Evolutionary conservation across 345 rosid species (phyloP).

Genomic region (Sonneratia alba): DNA sequence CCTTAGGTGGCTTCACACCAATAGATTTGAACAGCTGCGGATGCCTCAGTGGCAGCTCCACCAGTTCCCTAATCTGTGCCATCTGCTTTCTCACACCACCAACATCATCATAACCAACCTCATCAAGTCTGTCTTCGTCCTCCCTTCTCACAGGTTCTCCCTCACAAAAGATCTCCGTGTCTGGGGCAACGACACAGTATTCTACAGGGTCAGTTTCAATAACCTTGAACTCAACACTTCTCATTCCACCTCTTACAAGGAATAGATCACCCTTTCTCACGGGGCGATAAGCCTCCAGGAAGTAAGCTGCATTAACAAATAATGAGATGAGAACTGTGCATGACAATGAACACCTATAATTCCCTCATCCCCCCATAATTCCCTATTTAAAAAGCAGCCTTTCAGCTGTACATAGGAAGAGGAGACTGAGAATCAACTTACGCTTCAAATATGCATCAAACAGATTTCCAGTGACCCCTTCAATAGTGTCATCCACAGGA

Average conservation of each 20-base stretch:
- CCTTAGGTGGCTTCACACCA: slow-evolving; percentile 98
- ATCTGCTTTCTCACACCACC: slow-evolving; percentile 98
- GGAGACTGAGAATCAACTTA: slow-evolving; percentile 29
- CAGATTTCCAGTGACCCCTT: slow-evolving; percentile 87
- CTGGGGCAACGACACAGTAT: slow-evolving; percentile 94
- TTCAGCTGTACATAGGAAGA: not conserved
- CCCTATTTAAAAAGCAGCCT: not conserved
- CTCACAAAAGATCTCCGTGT: slow-evolving; percentile 94
- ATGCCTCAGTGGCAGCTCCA: slow-evolving; percentile 89
- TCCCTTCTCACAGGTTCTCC: slow-evolving; percentile 94
- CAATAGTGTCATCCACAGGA: slow-evolving; percentile 83
- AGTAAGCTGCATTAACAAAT: slow-evolving; percentile 60
- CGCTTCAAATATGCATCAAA: slow-evolving; percentile 92
- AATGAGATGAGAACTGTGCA: slow-evolving; percentile 11
- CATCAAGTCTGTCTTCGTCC: slow-evolving; percentile 87
- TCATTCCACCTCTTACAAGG: slow-evolving; percentile 96
- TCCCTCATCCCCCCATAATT: not conserved
- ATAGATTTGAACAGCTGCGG: slow-evolving; percentile 93
- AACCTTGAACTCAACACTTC: slow-evolving; percentile 87
- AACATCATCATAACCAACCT: slow-evolving; percentile 94
- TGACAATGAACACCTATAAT: not conserved
- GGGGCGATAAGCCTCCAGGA: slow-evolving; percentile 91
- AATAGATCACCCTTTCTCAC: slow-evolving; percentile 93
- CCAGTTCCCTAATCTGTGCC: slow-evolving; percentile 96
- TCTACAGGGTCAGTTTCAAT: slow-evolving; percentile 85